A percentile compares a stretch with the other conserved stretches of the same genome.
These are phyloP conservation scores for Emericellopsis cladophorae DNA, from an alignment of 2,329 filamentous ascomycete species.

Conservation along the genomic window DNA sequence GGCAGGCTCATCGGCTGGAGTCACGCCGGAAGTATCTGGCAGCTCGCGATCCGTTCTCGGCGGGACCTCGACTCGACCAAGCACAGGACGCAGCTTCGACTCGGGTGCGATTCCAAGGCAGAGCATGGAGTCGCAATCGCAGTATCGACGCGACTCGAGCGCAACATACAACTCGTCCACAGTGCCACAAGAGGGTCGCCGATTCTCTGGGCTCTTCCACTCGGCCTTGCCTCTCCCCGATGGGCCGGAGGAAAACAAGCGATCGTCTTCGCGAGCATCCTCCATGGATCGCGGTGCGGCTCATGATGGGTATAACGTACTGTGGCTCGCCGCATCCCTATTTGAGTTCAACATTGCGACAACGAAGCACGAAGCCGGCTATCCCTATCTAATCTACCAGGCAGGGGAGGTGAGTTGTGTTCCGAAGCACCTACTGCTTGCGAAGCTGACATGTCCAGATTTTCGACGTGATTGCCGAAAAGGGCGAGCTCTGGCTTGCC, in stretches of 20 bases:
- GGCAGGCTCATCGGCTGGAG: constrained; percentile 29
- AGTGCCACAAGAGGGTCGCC: constrained; percentile 28
- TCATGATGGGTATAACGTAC: constrained; percentile 51
- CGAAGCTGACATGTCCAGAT: constrained; percentile 33
- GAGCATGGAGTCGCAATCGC: constrained; percentile 36
- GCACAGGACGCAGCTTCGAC: constrained; percentile 48
- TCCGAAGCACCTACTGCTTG: neutral
- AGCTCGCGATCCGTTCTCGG: constrained; percentile 32
- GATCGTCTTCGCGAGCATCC: constrained; percentile 41
- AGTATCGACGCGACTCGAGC: constrained; percentile 38
- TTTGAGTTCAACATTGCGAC: constrained; percentile 97
- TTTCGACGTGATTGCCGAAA: constrained; percentile 87
- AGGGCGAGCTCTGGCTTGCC: constrained; percentile 94
- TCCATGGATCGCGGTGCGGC: constrained; percentile 43
- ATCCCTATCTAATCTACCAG: constrained; percentile 91
- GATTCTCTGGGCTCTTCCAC: constrained; percentile 70
- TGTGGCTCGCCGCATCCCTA: constrained; percentile 86
- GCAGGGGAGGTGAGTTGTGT: constrained; percentile 63
- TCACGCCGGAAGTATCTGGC: constrained; percentile 38
- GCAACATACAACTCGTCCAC: constrained; percentile 38
- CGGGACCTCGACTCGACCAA: constrained; percentile 34
- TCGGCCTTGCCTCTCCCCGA: constrained; percentile 77
- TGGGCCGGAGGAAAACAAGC: constrained; percentile 36
- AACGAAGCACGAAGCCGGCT: constrained; percentile 82
- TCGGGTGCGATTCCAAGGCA: constrained; percentile 35